Conservation (phyloP, 1,284 basidiomycete genomes). For the Cystobasidiaceae sp. region DNA sequence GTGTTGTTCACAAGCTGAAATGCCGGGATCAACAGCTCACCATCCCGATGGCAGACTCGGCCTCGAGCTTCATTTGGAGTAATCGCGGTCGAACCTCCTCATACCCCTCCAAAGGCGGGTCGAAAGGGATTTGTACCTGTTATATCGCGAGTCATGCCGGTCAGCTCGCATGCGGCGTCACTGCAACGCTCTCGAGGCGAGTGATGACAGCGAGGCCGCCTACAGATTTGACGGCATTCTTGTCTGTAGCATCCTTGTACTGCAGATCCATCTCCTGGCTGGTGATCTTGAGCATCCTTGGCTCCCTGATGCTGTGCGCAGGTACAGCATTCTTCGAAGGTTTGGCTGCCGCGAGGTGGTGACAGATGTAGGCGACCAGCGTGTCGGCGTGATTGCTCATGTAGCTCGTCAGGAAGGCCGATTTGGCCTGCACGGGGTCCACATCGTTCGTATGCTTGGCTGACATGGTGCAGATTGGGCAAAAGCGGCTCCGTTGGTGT, state of each 20-base stretch:
- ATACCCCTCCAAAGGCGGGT: slow-evolving; percentile 64
- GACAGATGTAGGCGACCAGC: slow-evolving; percentile 46
- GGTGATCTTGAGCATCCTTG: slow-evolving; percentile 51
- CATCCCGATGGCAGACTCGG: slow-evolving; percentile 68
- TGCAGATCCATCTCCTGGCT: slow-evolving; percentile 59
- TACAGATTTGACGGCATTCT: slow-evolving; percentile 44
- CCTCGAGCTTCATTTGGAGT: slow-evolving; percentile 64
- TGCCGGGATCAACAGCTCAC: slow-evolving; percentile 48
- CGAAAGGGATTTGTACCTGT: slow-evolving; percentile 56
- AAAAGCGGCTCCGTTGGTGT: not conserved
- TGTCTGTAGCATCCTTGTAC: slow-evolving; percentile 54
- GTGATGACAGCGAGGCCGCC: not conserved
- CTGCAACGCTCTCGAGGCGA: not conserved
- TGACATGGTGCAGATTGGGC: not conserved
- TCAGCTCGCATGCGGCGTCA: too few species aligned
- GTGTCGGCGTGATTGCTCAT: slow-evolving; percentile 75
- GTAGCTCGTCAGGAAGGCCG: slow-evolving; percentile 69
- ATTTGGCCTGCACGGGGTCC: slow-evolving; percentile 67
- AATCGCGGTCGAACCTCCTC: slow-evolving; percentile 72
- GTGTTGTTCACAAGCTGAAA: too few species aligned
- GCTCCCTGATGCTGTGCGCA: slow-evolving; percentile 63
- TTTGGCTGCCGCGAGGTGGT: slow-evolving; percentile 47
- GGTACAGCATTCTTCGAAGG: slow-evolving; percentile 55
- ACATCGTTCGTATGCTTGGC: not conserved
- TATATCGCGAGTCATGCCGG: not conserved